Evolutionary conservation across 495 filamentous ascomycete species (phyloP).

Genomic region (Penicillium ucsense): DNA sequence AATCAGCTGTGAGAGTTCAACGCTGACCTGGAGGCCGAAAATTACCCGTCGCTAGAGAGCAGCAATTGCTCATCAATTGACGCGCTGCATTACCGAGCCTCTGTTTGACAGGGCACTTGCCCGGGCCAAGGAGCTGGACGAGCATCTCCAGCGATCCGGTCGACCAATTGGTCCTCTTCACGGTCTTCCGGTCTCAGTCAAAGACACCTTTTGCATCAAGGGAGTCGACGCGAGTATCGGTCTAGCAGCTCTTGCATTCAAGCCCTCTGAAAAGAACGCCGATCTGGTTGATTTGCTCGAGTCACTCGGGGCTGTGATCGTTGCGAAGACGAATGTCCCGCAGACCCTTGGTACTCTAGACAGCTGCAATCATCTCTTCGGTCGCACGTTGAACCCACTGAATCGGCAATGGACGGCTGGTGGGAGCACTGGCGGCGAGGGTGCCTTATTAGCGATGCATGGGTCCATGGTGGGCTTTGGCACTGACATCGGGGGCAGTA

Average conservation of each 20-base stretch:
- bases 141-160: slow-evolving; percentile 37
- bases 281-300: slow-evolving; percentile 29
- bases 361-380: slow-evolving; percentile 40
- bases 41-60: slow-evolving; percentile 30
- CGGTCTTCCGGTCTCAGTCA: slow-evolving; percentile 56
- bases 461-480: slow-evolving; percentile 59
- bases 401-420: slow-evolving; percentile 48
- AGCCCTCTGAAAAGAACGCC: slow-evolving; percentile 38
- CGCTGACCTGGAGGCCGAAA: too few relatives aligned
- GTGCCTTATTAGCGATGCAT: slow-evolving; percentile 48
- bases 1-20: too few relatives aligned
- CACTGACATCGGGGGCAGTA: slow-evolving; percentile 55
- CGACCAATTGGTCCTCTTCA: slow-evolving; percentile 51
- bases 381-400: slow-evolving; percentile 53
- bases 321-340: slow-evolving; percentile 59
- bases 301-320: slow-evolving; percentile 45
- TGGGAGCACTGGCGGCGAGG: slow-evolving; percentile 60
- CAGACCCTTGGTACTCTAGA: slow-evolving; percentile 38
- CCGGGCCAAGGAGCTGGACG: slow-evolving; percentile 50
- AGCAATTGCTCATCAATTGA: slow-evolving; percentile 51
- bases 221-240: slow-evolving; percentile 50
- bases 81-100: slow-evolving; percentile 57
- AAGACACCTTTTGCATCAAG: slow-evolving; percentile 57
- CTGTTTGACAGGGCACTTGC: slow-evolving; percentile 52
- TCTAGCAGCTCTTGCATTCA: slow-evolving; percentile 42